Evolutionary conservation across 176 grass and related monocot genomes (phyloP).

Genomic region (Sorghum bicolor): Sorghum_bicolor_NCBIv3 NC_012875.2:48284501-48285000

Average conservation of each 20-base stretch:
- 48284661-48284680: neutral
- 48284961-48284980: conserved; percentile 13
- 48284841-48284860: conserved; percentile 34
- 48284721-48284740: neutral
- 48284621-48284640: neutral
- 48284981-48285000: conserved; percentile 21
- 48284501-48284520: neutral
- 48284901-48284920: conserved; percentile 18
- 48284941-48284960: conserved; percentile 37
- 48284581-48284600: neutral
- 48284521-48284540: neutral
- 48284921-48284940: conserved; percentile 40
- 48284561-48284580: neutral
- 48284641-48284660: neutral
- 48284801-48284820: conserved; percentile 74
- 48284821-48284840: conserved; percentile 77
- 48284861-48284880: conserved; percentile 16
- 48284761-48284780: neutral
- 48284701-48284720: neutral
- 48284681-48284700: neutral
- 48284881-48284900: conserved; percentile 8
- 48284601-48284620: neutral
- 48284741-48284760: neutral
- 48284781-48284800: conserved; percentile 37
- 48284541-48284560: neutral